Evolutionary conservation across 305 asterid species (phyloP).

Genomic region (Fraxinus sp.): DNA sequence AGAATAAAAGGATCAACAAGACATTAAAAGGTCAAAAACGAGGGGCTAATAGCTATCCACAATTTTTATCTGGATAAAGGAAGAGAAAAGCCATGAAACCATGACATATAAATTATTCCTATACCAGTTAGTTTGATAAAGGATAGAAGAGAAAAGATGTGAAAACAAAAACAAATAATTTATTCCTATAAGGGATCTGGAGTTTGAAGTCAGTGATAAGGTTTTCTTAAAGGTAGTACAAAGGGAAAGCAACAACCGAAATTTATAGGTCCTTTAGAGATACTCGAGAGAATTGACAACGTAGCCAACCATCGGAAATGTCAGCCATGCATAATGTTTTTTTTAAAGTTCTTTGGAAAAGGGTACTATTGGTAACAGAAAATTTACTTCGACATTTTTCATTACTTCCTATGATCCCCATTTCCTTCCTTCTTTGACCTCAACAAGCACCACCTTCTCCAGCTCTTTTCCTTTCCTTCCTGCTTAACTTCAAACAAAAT

Average conservation of each 20-base stretch:
- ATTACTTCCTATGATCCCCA: not conserved
- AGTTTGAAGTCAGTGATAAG: not conserved
- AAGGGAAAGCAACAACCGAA: not conserved
- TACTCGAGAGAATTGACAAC: not conserved
- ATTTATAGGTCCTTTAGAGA: no score
- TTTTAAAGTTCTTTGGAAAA: no score
- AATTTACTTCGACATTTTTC: not conserved
- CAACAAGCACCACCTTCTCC: not conserved
- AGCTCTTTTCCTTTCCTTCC: not conserved
- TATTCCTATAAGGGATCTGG: not conserved
- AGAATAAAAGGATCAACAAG: not conserved
- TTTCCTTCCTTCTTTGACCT: not conserved
- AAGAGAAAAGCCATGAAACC: not conserved
- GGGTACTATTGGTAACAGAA: not conserved
- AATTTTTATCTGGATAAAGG: not conserved
- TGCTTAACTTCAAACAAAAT: not conserved
- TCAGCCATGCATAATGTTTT: no score
- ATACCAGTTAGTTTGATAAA: not conserved
- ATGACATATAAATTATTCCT: not conserved
- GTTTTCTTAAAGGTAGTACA: not conserved
- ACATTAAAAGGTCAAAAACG: not conserved
- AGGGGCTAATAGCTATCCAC: conserved; percentile 15
- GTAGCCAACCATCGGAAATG: not conserved
- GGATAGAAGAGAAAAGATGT: conserved; percentile 1
- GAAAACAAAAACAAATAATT: not conserved